Percentiles rank a stretch among this genome's conserved stretches.
These are phyloP conservation scores for Scytalidium sp. DNA, from an alignment of 2,329 filamentous ascomycete species.

Conservation along the genomic window DNA sequence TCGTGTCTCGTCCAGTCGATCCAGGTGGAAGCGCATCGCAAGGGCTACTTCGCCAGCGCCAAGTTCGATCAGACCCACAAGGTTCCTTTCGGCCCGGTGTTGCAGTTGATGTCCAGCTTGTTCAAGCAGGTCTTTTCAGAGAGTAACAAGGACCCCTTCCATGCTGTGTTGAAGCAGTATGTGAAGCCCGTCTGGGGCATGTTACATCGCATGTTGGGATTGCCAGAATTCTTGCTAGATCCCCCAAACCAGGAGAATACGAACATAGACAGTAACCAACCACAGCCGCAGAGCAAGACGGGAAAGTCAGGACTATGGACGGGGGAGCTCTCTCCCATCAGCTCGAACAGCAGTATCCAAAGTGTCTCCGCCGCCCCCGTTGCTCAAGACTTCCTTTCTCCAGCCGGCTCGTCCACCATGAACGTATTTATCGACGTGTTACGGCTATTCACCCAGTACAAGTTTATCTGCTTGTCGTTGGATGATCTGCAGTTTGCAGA, in stretches of 20 bases:
- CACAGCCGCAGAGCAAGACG: constrained; percentile 2
- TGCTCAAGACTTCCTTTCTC: constrained; percentile 54
- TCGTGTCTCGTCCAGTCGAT: constrained; percentile 59
- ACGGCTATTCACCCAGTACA: constrained; percentile 72
- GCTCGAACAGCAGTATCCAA: not conserved
- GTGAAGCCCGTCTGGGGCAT: constrained; percentile 59
- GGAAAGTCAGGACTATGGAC: not conserved
- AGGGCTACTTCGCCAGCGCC: constrained; percentile 59
- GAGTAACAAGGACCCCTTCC: constrained; percentile 58
- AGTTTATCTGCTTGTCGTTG: constrained; percentile 79
- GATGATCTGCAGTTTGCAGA: constrained; percentile 89
- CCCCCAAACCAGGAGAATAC: not conserved
- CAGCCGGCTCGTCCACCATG: constrained; percentile 61
- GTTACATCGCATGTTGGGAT: constrained; percentile 54
- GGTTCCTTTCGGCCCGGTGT: constrained; percentile 57
- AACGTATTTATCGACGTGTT: constrained; percentile 83
- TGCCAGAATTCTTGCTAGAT: constrained; percentile 65
- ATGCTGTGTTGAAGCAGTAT: constrained; percentile 55
- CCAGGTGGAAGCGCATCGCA: constrained; percentile 52
- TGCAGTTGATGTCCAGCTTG: constrained; percentile 58
- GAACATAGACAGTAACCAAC: not conserved
- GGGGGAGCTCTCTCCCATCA: constrained; percentile 1
- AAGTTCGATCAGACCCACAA: constrained; percentile 60
- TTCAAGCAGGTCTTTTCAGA: constrained; percentile 65
- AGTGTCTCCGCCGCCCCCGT: constrained; percentile 37